Conservation (phyloP, 169 alveolate species). For the Eimeria falciformis region DNA sequence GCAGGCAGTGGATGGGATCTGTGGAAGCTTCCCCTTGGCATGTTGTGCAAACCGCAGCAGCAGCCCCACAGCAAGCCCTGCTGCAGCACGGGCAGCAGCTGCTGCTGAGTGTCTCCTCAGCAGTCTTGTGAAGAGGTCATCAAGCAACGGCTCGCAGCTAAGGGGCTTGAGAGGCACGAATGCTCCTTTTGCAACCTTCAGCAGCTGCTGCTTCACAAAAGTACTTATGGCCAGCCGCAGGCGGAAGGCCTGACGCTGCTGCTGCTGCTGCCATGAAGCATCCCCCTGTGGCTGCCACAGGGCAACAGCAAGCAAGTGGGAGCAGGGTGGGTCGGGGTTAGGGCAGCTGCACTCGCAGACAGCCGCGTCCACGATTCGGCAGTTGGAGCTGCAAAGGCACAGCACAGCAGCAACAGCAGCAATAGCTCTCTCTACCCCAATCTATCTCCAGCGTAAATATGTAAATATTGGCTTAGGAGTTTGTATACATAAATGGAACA, state of each 20-base stretch:
- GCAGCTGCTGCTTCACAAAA: conserved; percentile 47
- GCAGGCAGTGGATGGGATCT: conserved; percentile 32
- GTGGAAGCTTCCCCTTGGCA: conserved; percentile 56
- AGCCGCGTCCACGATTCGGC: conserved; percentile 77
- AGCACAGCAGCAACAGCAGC: conserved; percentile 54
- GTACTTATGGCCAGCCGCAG: conserved; percentile 61
- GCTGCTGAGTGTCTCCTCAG: conserved; percentile 46
- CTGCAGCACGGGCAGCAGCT: conserved; percentile 69
- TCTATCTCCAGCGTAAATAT: not conserved
- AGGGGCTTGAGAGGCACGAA: conserved; percentile 30
- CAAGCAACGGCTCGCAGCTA: conserved; percentile 28
- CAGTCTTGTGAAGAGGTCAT: conserved; percentile 10
- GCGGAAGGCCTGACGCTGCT: conserved; percentile 4
- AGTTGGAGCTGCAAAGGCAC: conserved; percentile 62
- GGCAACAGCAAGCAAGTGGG: conserved; percentile 74
- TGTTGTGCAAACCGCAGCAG: conserved; percentile 63
- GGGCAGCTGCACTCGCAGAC: conserved; percentile 80
- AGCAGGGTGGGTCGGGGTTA: conserved; percentile 61
- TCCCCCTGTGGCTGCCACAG: conserved; percentile 36
- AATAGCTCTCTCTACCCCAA: not conserved
- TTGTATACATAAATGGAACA: too few relatives aligned
- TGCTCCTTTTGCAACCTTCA: not conserved
- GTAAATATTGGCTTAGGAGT: too few relatives aligned
- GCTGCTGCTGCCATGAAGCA: conserved; percentile 14
- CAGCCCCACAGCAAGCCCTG: conserved; percentile 50